These are phyloP conservation scores for Lotmaria passim DNA, from an alignment of 208 protist species.

Conservation along the genomic window DNA sequence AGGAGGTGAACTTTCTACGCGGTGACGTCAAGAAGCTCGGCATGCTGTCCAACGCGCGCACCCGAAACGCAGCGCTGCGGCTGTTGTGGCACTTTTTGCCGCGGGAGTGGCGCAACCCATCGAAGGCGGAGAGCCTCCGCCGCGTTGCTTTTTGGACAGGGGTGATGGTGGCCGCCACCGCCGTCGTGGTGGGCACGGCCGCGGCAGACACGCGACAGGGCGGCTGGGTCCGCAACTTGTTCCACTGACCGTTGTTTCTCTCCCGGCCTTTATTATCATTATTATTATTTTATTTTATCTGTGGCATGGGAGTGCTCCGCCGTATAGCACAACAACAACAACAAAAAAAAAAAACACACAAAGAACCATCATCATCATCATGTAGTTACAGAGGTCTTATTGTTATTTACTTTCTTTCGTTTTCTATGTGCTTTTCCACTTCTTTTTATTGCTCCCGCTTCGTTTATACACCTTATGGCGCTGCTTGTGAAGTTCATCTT, in stretches of 20 bases:
- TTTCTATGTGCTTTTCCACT: too few species aligned
- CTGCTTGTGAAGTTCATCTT: too few species aligned
- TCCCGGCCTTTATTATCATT: neutral
- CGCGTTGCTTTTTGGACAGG: slow-evolving; percentile 33
- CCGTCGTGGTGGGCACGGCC: slow-evolving; percentile 32
- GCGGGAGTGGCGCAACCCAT: slow-evolving; percentile 78
- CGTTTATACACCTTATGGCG: too few species aligned
- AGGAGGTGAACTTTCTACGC: slow-evolving; percentile 55
- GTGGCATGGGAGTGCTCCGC: too few species aligned
- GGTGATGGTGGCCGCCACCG: slow-evolving; percentile 36
- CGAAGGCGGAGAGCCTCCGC: slow-evolving; percentile 31
- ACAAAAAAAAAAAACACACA: too few species aligned
- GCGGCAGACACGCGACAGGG: slow-evolving; percentile 11
- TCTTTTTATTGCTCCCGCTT: too few species aligned
- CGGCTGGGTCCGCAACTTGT: slow-evolving; percentile 23
- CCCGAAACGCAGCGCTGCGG: slow-evolving; percentile 73
- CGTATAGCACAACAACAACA: too few species aligned
- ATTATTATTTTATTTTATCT: too few species aligned
- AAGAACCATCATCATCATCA: too few species aligned
- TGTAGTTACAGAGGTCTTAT: too few species aligned
- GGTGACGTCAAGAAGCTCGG: slow-evolving; percentile 61
- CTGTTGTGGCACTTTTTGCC: slow-evolving; percentile 69
- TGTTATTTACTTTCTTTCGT: too few species aligned
- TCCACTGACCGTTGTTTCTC: slow-evolving; percentile 9
- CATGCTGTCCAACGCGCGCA: slow-evolving; percentile 62